Evolutionary conservation across 75 land plant genomes (phyloP).

Genomic region (Gnetum montanum): DNA sequence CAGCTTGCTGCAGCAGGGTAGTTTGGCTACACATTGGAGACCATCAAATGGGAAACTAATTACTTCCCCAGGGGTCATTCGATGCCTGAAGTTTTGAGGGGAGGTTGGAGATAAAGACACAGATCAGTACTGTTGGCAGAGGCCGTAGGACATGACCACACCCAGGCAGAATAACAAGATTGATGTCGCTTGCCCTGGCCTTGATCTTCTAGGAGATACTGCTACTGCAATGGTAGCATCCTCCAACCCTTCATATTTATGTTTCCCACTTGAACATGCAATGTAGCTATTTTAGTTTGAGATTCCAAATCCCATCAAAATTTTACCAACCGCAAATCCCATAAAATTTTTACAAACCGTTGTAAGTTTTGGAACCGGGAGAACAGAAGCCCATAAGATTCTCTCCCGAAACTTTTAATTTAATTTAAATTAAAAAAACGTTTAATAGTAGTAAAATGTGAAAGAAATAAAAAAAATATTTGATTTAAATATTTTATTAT

Average conservation of each 20-base stretch:
- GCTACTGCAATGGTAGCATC: conserved; percentile 93
- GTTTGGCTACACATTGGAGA: conserved; percentile 29
- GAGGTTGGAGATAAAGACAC: conserved; percentile 77
- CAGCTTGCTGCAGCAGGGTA: conserved; percentile 51
- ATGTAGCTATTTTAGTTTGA: too few species aligned
- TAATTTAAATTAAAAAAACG: too few species aligned
- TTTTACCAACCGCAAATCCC: too few species aligned
- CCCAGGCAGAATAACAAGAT: conserved; percentile 53
- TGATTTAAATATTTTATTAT: too few species aligned
- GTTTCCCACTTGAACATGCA: conserved; percentile 58
- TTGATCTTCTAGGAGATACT: conserved; percentile 83
- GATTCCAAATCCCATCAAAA: too few species aligned
- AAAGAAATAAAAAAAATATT: too few species aligned
- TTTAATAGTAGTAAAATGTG: too few species aligned
- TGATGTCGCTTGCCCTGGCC: conserved; percentile 57
- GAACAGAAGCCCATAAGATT: too few species aligned
- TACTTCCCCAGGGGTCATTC: conserved; percentile 83
- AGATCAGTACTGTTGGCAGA: conserved; percentile 86
- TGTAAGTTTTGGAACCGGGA: too few species aligned
- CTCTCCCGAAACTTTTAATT: too few species aligned
- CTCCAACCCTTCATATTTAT: conserved; percentile 56
- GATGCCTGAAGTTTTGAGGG: conserved; percentile 69
- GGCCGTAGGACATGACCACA: conserved; percentile 94
- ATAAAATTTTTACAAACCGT: too few species aligned
- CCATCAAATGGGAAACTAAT: conserved; percentile 84